Conservation (phyloP, 805 yeast genomes). For the Ogataea nakhonphanomensis region DNA sequence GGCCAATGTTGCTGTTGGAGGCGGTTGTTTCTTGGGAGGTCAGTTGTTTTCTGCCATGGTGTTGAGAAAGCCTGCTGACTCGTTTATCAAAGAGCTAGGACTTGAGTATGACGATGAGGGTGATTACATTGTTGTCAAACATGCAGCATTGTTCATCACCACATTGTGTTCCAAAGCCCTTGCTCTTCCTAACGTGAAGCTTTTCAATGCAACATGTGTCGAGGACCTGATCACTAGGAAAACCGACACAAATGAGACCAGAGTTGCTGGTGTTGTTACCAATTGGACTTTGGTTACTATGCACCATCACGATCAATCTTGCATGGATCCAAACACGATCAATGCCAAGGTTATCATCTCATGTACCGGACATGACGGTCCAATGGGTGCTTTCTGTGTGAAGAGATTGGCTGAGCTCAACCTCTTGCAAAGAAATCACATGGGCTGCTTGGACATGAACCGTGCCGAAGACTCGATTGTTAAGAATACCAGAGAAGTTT, state of each 20-base stretch:
- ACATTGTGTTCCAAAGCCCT: constrained; percentile 67
- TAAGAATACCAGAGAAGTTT: constrained; percentile 61
- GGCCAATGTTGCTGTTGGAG: constrained; percentile 74
- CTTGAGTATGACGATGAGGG: constrained; percentile 76
- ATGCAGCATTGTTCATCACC: constrained; percentile 74
- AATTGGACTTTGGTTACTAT: constrained; percentile 78
- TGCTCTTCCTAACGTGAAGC: constrained; percentile 68
- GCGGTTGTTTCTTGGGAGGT: constrained; percentile 79
- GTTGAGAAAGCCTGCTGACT: constrained; percentile 74
- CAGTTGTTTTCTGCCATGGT: constrained; percentile 77
- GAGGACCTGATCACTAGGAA: constrained; percentile 76
- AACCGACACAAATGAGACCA: constrained; percentile 54
- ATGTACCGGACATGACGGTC: constrained; percentile 81
- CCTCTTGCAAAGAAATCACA: constrained; percentile 48
- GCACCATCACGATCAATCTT: constrained; percentile 73
- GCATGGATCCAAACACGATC: constrained; percentile 82
- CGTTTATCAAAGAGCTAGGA: constrained; percentile 59
- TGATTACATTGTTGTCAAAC: constrained; percentile 74
- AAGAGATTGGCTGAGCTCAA: constrained; percentile 60
- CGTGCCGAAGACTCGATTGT: constrained; percentile 74
- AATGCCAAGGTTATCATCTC: constrained; percentile 62
- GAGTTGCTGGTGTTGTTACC: constrained; percentile 77
- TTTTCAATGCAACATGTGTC: constrained; percentile 77
- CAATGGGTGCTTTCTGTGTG: constrained; percentile 76
- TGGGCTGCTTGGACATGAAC: constrained; percentile 81